A percentile compares a stretch with the other conserved stretches of the same genome.
These are phyloP conservation scores for Sporothrix schenckii DNA, from an alignment of 2,329 filamentous ascomycete genomes.

Conservation along the genomic window DNA sequence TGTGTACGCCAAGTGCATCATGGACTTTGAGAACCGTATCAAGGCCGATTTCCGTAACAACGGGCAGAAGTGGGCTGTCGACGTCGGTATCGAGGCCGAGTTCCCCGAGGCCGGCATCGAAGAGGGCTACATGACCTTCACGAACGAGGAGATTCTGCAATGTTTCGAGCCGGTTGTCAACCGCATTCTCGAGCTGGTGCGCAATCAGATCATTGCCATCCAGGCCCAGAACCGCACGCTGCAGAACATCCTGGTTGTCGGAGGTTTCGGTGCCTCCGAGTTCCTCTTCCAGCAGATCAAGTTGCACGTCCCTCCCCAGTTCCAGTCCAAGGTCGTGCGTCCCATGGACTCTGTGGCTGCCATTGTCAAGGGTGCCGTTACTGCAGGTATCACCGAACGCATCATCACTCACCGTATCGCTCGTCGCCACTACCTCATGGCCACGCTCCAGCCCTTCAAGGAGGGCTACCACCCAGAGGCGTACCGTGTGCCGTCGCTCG, in stretches of 20 bases:
- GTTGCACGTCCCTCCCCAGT: slow-evolving; percentile 95
- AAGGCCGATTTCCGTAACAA: slow-evolving; percentile 99
- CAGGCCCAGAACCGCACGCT: slow-evolving; percentile 93
- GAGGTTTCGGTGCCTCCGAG: slow-evolving; percentile 96
- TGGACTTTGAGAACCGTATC: slow-evolving; percentile 99
- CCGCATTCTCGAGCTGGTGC: slow-evolving; percentile 90
- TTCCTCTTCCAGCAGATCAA: slow-evolving; percentile 99
- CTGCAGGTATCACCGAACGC: slow-evolving; percentile 94
- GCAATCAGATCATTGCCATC: slow-evolving; percentile 98
- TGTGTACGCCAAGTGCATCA: slow-evolving; percentile 98
- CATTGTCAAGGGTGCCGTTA: slow-evolving; percentile 97
- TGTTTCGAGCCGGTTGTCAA: slow-evolving; percentile 99
- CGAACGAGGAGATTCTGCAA: slow-evolving; percentile 97
- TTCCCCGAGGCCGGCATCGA: slow-evolving; percentile 97
- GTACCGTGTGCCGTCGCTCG: slow-evolving; percentile 93
- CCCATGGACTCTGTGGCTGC: slow-evolving; percentile 99
- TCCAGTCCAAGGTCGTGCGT: slow-evolving; percentile 96
- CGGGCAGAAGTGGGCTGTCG: slow-evolving; percentile 97
- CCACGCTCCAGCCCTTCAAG: slow-evolving; percentile 97
- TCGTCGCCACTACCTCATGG: slow-evolving; percentile 98
- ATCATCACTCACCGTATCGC: slow-evolving; percentile 97
- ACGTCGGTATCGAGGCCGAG: slow-evolving; percentile 97
- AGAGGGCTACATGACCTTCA: slow-evolving; percentile 99
- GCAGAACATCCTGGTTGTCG: slow-evolving; percentile 95
- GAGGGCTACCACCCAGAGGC: slow-evolving; percentile 98